Evolutionary conservation across 2,329 filamentous ascomycete genomes (phyloP), one percentile per base, ranked within the genome.

Genomic region (Neopestalotiopsis sp.): DNA sequence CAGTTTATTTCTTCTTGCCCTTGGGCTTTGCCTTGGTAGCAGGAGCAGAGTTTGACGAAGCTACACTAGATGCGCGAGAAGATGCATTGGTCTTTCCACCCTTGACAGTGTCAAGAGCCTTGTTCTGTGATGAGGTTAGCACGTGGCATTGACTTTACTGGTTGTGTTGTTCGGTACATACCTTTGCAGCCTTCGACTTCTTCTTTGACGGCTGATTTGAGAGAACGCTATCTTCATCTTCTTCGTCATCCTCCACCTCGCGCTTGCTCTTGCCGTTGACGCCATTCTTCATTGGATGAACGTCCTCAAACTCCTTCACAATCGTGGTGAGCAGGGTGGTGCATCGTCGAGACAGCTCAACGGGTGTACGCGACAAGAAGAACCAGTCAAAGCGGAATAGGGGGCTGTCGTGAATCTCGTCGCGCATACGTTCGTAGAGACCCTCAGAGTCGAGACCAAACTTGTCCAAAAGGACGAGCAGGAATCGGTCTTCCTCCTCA

Each of bases 381-480:
- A 99, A 99, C 97, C 97, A 99, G 79, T 99, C 96, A 76, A 99
- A 99, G 52, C 96, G 91, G 88, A 99, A 99, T 3, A 99, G 85
- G 10, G 96, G 95, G 68, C 92, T 95, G 73, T 98, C 94, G 42
- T 95, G 92, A 73, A 99, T 97, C 79, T 98, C 96, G 72, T 98
- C 95, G n/a, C 96, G 92, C 77, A 99, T 97, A 79, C 91, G 91
- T 75, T 99, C 96, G 79, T 96, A 97, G 71, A 99, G 88, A 42
- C 90, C 90, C 75, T 98, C 95, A 1, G 92, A 92, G 78, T 99
- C 97, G 45, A 99, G 91, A 6, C 97, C 96, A 75, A 94, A 92
- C 80, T 92, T 93, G 82, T 99, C 94, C 5, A 99, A 87, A 82
- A 98, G 92, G 64, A 99, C 95, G 42, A 99, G 87, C 66, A 99